phyloP scores from a whole-genome alignment of 768 basidiomycete species.

The Leccinellum luteum region DNA sequence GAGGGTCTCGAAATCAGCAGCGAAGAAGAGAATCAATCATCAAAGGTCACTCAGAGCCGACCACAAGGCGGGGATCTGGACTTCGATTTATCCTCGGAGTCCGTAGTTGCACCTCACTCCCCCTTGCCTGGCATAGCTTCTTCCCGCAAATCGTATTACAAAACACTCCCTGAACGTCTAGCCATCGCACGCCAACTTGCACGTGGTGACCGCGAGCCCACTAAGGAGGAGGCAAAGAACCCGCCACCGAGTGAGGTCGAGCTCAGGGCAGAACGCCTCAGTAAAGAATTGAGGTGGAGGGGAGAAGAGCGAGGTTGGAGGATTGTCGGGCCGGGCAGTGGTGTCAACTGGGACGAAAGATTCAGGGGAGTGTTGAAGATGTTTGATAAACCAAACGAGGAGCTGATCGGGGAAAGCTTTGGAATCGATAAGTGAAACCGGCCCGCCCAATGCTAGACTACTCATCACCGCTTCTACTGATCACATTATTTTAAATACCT shows the following conservation, averaged over 20 bases:
- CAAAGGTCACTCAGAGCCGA: neutral
- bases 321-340: slow-evolving; percentile 60
- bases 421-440: neutral
- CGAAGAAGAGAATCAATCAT: slow-evolving; percentile 8
- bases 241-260: slow-evolving; percentile 89
- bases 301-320: slow-evolving; percentile 78
- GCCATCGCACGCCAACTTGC: slow-evolving; percentile 72
- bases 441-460: neutral
- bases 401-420: neutral
- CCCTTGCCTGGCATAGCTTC: slow-evolving; percentile 60
- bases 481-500: neutral
- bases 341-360: slow-evolving; percentile 75
- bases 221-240: slow-evolving; percentile 73
- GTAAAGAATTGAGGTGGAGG: slow-evolving; percentile 87
- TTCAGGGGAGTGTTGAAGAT: slow-evolving; percentile 60
- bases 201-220: slow-evolving; percentile 74
- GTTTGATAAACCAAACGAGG: slow-evolving; percentile 45
- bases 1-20: slow-evolving; percentile 2
- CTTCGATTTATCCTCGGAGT: slow-evolving; percentile 68
- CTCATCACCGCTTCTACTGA: too few species aligned
- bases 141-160: slow-evolving; percentile 75
- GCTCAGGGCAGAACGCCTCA: slow-evolving; percentile 80
- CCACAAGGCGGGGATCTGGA: slow-evolving; percentile 58
- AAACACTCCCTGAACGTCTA: slow-evolving; percentile 62
- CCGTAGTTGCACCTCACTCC: slow-evolving; percentile 64